Evolutionary conservation across 2,329 filamentous ascomycete species (phyloP).

Genomic region (Trichophaea hybrida): DNA sequence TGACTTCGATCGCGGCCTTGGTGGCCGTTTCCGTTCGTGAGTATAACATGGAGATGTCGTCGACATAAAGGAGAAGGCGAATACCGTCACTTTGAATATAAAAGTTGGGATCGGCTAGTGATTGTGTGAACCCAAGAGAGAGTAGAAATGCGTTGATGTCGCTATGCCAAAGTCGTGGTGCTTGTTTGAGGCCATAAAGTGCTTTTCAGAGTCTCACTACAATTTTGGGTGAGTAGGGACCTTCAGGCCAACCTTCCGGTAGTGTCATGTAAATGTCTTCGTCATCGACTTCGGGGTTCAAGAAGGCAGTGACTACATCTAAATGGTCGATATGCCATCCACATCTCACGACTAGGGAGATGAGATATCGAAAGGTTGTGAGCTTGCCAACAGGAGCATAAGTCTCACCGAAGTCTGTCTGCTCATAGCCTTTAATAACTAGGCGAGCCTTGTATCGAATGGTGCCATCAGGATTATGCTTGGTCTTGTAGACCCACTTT

Average conservation of each 20-base stretch:
- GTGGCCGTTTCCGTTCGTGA: neutral
- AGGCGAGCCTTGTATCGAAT: conserved; percentile 4
- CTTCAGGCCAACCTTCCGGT: neutral
- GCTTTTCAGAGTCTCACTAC: too few relatives aligned
- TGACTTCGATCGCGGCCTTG: neutral
- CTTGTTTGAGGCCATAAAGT: neutral
- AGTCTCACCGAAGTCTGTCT: conserved; percentile 8
- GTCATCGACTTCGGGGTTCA: conserved; percentile 27
- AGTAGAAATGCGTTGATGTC: neutral
- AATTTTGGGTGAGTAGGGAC: too few relatives aligned
- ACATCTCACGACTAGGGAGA: conserved; percentile 7
- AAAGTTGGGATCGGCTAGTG: neutral
- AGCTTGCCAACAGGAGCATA: conserved; percentile 14
- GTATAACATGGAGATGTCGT: neutral
- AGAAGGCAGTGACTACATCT: conserved; percentile 26
- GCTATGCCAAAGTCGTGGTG: neutral
- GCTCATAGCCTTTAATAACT: conserved; percentile 9
- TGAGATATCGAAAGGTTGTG: conserved; percentile 6
- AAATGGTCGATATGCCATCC: conserved; percentile 16
- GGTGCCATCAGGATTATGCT: neutral
- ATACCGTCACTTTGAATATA: neutral
- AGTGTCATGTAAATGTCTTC: conserved; percentile 24
- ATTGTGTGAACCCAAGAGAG: neutral
- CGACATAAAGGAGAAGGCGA: neutral
- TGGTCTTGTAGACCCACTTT: conserved; percentile 10